Evolutionary conservation across 331 rosid genomes (phyloP), one percentile per base, ranked within the genome.

Genomic region (Quercus phellos): DNA sequence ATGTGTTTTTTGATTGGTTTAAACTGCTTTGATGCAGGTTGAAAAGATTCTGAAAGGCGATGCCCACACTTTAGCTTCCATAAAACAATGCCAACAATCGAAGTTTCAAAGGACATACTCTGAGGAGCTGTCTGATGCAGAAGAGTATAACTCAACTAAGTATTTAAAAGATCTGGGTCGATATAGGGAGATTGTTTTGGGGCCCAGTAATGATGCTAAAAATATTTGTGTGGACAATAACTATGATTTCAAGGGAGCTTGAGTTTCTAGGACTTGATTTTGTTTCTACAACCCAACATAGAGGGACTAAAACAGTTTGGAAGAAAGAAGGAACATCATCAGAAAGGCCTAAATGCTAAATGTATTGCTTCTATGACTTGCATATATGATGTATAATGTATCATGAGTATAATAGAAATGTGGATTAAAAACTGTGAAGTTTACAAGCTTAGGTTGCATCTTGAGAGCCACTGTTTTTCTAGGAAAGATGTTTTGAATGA

Each of bases 71-170:
- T 73, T 83, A 78, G 87, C 82, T 74, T 10, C 21, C 10, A 74
- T 83, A n/a, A 79, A 77, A 71, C 84, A 77, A 26, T 58, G 87
- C 3, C 88, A 91, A 13, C 88, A 74, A 68, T 84, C 92, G 21
- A 88, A 84, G 75, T 87, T 90, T 69, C 90, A 76, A 34, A 84
- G 94, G 81, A 89, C 97, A 18, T 90, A 87, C 72, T 91, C 97
- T 3, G 94, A 73, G 83, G 97, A 95, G 82, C 90, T 91, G 21
- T 78, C 77, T 0, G 94, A 93, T 77, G 92, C 96, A 81, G 93
- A 91, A 69, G 98, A 91, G 81, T 91, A 89, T 81, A 91, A 93
- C 87, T 91, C 93, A 42, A 93, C 97, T 2, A 90, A 91, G 81
- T 68, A 77, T 30, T 79, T 91, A 78, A 85, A 14, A 54, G 94